phyloP scores from a whole-genome alignment of 495 filamentous ascomycete species.

The Lentithecium fluviatile region DNA sequence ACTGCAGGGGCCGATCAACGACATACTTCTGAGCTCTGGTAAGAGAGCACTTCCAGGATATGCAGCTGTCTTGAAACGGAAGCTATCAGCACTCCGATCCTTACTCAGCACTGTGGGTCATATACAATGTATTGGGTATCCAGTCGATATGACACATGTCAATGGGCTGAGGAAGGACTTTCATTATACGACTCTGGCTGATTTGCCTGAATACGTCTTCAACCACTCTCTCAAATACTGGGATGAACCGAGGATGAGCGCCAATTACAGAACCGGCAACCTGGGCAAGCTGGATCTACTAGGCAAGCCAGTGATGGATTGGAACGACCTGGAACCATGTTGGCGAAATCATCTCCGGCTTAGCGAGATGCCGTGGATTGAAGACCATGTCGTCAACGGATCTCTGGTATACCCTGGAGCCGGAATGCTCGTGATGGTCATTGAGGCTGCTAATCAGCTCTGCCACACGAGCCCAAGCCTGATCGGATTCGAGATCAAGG shows the following conservation, averaged over 20 bases:
- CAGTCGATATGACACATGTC: too few relatives aligned
- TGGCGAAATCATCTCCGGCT: constrained; percentile 7
- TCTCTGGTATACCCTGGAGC: constrained; percentile 4
- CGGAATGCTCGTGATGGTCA: constrained; percentile 16
- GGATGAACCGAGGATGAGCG: neutral
- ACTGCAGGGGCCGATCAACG: neutral
- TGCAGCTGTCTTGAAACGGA: too few relatives aligned
- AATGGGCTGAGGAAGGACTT: neutral
- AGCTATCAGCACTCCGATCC: too few relatives aligned
- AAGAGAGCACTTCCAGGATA: too few relatives aligned
- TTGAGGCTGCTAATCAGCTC: constrained; percentile 10
- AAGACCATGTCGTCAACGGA: neutral
- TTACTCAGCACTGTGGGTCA: too few relatives aligned
- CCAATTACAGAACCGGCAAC: neutral
- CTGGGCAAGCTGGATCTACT: neutral
- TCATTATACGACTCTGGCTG: neutral
- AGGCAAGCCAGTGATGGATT: neutral
- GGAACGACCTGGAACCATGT: constrained; percentile 11
- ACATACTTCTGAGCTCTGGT: neutral
- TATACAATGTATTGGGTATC: too few relatives aligned
- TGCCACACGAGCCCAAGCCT: too few relatives aligned
- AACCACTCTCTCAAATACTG: constrained; percentile 7
- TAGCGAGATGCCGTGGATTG: constrained; percentile 9
- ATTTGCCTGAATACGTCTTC: constrained; percentile 9
- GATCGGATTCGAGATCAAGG: too few relatives aligned